These are phyloP conservation scores for Cyamopsis tetragonoloba DNA, from an alignment of 306 rosid genomes.

Conservation along the genomic window DNA sequence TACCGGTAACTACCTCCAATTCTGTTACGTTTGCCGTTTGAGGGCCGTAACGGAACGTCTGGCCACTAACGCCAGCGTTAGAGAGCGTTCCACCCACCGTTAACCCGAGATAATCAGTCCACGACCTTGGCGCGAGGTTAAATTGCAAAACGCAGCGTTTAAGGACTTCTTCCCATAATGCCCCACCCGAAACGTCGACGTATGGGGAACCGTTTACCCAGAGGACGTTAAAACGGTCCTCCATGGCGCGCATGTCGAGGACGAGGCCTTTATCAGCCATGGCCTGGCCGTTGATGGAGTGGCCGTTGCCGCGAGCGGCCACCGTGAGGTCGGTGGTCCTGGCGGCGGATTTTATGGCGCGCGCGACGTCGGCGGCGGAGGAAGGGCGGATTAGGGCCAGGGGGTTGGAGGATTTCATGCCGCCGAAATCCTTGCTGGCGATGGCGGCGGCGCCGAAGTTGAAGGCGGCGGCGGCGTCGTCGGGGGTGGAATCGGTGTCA, in stretches of 20 bases:
- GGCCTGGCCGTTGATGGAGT: constrained; percentile 97
- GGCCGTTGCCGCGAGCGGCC: constrained; percentile 96
- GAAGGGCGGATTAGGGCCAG: constrained; percentile 51
- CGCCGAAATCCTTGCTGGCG: constrained; percentile 79
- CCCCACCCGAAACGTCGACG: constrained; percentile 92
- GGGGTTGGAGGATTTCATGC: constrained; percentile 51
- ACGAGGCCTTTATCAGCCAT: constrained; percentile 82
- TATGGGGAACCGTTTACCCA: constrained; percentile 22
- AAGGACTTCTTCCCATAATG: constrained; percentile 93
- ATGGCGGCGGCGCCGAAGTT: constrained; percentile 28
- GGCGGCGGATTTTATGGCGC: constrained; percentile 41
- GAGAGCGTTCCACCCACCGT: constrained; percentile 96
- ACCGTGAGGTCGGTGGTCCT: constrained; percentile 56
- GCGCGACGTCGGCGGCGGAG: constrained; percentile 43
- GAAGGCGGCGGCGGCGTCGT: constrained; percentile 43
- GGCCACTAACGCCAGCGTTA: constrained; percentile 97
- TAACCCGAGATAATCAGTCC: constrained; percentile 86
- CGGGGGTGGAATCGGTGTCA: constrained; percentile 54
- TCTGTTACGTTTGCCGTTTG: constrained; percentile 83
- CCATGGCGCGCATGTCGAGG: constrained; percentile 80
- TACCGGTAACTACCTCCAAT: constrained; percentile 82
- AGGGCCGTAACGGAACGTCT: constrained; percentile 89
- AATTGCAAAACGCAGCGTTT: constrained; percentile 49
- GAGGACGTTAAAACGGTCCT: constrained; percentile 31
- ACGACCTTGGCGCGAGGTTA: constrained; percentile 75